Evolutionary conservation across 2,329 filamentous ascomycete species (phyloP), one percentile per base, ranked within the genome.

Genomic region (Grosmannia huntii): DNA sequence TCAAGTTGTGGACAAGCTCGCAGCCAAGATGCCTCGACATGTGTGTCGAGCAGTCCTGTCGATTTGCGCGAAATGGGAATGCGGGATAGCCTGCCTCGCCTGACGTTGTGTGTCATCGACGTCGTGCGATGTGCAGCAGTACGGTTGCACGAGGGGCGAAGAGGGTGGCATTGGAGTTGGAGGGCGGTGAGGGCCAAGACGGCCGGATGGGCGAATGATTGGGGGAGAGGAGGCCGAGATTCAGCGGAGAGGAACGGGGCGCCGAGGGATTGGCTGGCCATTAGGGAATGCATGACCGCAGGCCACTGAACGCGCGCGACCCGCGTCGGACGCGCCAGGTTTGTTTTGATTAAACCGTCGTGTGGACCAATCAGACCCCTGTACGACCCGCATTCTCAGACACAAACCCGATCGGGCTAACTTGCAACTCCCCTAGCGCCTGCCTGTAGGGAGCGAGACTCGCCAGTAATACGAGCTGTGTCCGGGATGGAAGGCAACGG

Each of bases 291-390:
- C 44, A 46, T 16, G 56, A 14, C 44, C 28, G 55, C 44, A 46
- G 46, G 51, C 56, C 51, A 49, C 53, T 60, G 57, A 60, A 58
- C 58, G 55, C 57, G 61, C 48, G 51, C 41, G 41, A 44, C 48
- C 23, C 61, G 61, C 61, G 57, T 55, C 57, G 5, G 49, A 59
- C 62, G 62, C 62, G 62, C 60, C 56, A 7, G 12, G 41, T 56
- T 64, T 64, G 60, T 62, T 64, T 63, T 63, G 61, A 59, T 60
- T 54, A 52, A 55, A 14, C 50, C 25, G 46, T 23, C 59, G 55
- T 33, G 27, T 27, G 23, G 25, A 16, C 62, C 62, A 64, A 64
- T 64, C 59, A 63, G 10, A 53, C 41, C 53, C 12, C 19, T 2
- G 5, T 4, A 19, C 33, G 25, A 23, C 58, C 57, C 50, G 21